Conservation (phyloP, 768 basidiomycete species). For the Mycena floridula region DNA sequence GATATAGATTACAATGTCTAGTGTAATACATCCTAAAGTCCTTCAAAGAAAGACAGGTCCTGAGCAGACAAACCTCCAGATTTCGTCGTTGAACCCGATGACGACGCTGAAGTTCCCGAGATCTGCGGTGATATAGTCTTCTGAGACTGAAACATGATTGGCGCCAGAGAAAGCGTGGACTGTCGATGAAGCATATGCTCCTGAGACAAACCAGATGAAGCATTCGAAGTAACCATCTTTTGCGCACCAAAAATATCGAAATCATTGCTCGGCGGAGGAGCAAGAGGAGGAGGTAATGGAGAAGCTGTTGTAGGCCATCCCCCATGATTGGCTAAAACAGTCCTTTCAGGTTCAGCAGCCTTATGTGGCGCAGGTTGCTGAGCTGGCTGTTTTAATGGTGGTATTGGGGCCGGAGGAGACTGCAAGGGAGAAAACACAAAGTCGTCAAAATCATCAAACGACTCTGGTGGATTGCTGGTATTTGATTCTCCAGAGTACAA, state of each 20-base stretch:
- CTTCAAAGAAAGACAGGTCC: constrained; percentile 86
- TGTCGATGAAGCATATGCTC: too few relatives aligned
- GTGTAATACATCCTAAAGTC: constrained; percentile 43
- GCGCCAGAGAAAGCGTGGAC: too few relatives aligned
- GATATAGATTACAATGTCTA: too few relatives aligned
- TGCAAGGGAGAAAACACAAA: constrained; percentile 38
- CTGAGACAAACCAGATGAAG: too few relatives aligned
- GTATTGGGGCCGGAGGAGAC: constrained; percentile 24
- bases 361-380: constrained; percentile 7
- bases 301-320: constrained; percentile 53
- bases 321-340: constrained; percentile 36
- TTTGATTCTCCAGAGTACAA: constrained; percentile 12
- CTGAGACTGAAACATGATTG: too few relatives aligned
- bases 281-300: constrained; percentile 33
- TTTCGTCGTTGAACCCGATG: constrained; percentile 15
- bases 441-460: constrained; percentile 19
- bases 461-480: constrained; percentile 5
- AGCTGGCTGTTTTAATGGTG: background rate
- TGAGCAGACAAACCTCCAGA: constrained; percentile 66
- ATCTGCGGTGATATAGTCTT: too few relatives aligned
- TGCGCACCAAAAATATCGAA: constrained; percentile 11
- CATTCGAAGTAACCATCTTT: too few relatives aligned
- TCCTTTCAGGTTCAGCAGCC: constrained; percentile 16
- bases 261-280: constrained; percentile 21
- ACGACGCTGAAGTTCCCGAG: too few relatives aligned